Base-by-base conservation (phyloP, 208 protist species). In the Leishmania tarentolae region DNA sequence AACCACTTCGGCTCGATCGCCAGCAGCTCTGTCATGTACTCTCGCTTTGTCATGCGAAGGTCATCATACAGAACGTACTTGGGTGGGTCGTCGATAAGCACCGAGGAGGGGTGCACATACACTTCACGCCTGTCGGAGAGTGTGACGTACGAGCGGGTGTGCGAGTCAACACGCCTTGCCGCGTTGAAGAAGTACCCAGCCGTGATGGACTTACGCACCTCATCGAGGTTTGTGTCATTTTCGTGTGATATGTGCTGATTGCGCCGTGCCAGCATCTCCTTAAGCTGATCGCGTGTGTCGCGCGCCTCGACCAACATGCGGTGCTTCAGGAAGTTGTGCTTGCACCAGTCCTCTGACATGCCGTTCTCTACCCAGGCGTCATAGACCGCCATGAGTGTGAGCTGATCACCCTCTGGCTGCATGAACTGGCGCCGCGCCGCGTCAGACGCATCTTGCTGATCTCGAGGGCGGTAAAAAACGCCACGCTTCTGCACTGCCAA, bases 141-240 rank as follows among this genome's bases (percentile, higher is more conserved):
- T 40, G 93, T 96, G 42, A 93, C 93, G 86, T 96, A 98, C 52
- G 91, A 90, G 46, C 91, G 87, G 6, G 92, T 90, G 83, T 94
- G 86, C 47, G 89, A 90, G 79, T 94, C 92, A 35, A 96, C 88
- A 81, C 97, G 97, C 80, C 93, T 96, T 0, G 99, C 98, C 1
- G 98, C 99, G 87, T 99, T 93, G 69, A 96, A 95, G 90, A 99
- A 99, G 92, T 99, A 99, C 21, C 99, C 99, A 13, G 95, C 96
- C 15, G 92, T 94, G 85, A 99, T 94, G 35, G 99, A 98, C 50
- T 97, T 97, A 50, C 98, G 94, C 57, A 99, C 93, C 66, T 89
- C 88, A 40, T 90, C 98, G 72, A 97, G 97, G 71, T 94, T 88
- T 53, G 83, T 74, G 79, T 96, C 93, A 81, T 94, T 93, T 78